A percentile compares a stretch with the other conserved stretches of the same genome.
phyloP scores from a whole-genome alignment of 805 yeast species.

The Yamadazyma philogaea region DNA sequence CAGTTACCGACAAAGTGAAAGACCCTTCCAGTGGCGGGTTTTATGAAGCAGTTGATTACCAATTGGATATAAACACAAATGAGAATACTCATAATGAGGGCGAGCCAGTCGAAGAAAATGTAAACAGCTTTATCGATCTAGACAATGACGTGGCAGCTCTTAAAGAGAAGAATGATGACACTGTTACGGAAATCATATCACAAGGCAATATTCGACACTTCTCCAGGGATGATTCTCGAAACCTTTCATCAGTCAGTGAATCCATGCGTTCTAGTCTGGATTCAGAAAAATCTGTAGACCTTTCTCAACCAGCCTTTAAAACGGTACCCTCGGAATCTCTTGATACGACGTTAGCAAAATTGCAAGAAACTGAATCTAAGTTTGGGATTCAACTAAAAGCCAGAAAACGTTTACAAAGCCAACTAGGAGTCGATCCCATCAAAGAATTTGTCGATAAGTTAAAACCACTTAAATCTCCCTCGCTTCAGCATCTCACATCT shows the following conservation, averaged over 20 bases:
- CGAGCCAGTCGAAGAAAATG: background rate
- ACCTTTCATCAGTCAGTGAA: background rate
- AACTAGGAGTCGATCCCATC: constrained; percentile 13
- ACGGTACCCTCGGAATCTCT: constrained; percentile 27
- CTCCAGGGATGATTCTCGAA: background rate
- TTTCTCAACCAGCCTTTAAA: constrained; percentile 23
- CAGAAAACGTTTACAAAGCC: constrained; percentile 18
- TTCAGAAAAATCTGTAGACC: constrained; percentile 1
- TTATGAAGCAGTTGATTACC: background rate
- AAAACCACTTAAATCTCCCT: constrained; percentile 6
- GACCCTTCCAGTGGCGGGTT: background rate
- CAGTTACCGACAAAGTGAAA: background rate
- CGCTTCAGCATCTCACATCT: constrained; percentile 7
- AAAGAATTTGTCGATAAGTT: constrained; percentile 1
- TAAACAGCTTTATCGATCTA: background rate
- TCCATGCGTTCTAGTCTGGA: background rate
- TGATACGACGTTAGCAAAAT: constrained; percentile 18
- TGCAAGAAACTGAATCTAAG: constrained; percentile 23
- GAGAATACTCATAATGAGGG: background rate
- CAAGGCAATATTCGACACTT: no score
- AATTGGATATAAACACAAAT: background rate
- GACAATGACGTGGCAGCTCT: background rate
- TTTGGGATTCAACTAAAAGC: constrained; percentile 23
- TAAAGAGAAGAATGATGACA: background rate
- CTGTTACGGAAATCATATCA: background rate